phyloP scores from a whole-genome alignment of 305 asterid species.

The Ruellia speciosa region DNA sequence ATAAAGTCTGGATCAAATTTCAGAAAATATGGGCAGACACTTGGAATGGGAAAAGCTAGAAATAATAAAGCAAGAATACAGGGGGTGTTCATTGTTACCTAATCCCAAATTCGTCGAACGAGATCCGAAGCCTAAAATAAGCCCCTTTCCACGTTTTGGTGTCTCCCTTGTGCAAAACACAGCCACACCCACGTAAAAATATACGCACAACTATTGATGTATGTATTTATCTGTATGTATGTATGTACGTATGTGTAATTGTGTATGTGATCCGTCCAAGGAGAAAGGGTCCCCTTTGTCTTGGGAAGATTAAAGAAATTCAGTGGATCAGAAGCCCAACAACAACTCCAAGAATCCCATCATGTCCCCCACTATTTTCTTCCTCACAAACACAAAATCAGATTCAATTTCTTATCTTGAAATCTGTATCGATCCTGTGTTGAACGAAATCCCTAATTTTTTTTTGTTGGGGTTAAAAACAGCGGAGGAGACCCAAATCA shows the following conservation, averaged over 20 bases:
- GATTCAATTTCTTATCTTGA: slow-evolving; percentile 6
- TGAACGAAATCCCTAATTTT: not conserved
- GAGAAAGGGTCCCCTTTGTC: slow-evolving; percentile 29
- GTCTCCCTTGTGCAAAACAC: slow-evolving; percentile 56
- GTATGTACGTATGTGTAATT: not conserved
- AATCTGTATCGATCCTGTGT: not conserved
- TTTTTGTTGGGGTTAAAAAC: not conserved
- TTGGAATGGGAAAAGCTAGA: not conserved
- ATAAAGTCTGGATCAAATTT: not conserved
- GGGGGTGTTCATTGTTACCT: slow-evolving; percentile 11
- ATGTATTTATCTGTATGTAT: slow-evolving; percentile 4
- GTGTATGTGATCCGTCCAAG: not conserved
- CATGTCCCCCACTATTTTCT: slow-evolving; percentile 26
- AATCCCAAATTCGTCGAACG: slow-evolving; percentile 15
- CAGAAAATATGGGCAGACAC: slow-evolving; percentile 8
- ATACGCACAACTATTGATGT: slow-evolving; percentile 17
- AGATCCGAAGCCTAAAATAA: slow-evolving; percentile 32
- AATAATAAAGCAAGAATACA: slow-evolving; percentile 3
- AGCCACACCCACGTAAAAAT: slow-evolving; percentile 22
- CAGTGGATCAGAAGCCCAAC: slow-evolving; percentile 27
- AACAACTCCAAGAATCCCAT: slow-evolving; percentile 24
- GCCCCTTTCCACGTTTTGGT: slow-evolving; percentile 41
- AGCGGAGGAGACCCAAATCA: not conserved
- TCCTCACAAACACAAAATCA: slow-evolving; percentile 5
- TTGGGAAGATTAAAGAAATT: slow-evolving; percentile 1